These are phyloP conservation scores for Penicillium samsonianum DNA, from an alignment of 495 filamentous ascomycete species.

Conservation along the genomic window DNA sequence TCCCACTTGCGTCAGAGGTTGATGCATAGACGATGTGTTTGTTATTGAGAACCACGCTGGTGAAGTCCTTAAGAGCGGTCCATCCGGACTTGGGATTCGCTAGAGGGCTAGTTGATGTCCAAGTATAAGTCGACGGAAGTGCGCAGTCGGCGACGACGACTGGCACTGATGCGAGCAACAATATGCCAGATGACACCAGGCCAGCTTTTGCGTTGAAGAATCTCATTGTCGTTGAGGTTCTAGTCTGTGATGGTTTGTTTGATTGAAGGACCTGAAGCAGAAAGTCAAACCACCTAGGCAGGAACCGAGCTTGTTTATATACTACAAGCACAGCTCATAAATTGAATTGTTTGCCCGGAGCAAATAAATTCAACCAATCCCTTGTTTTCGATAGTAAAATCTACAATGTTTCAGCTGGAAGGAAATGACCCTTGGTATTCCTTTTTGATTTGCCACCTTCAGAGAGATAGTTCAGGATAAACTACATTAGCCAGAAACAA, in stretches of 20 bases:
- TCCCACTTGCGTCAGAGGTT: conserved; percentile 36
- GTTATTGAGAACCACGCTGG: conserved; percentile 51
- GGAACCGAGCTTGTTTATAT: background rate
- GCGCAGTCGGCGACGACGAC: conserved; percentile 36
- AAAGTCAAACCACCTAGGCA: too few relatives aligned
- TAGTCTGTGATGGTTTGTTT: conserved; percentile 8
- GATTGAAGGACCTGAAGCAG: background rate
- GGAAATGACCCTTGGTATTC: background rate
- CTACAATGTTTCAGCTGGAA: conserved; percentile 3
- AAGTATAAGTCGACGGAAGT: conserved; percentile 57
- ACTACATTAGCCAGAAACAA: conserved; percentile 13
- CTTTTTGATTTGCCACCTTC: background rate
- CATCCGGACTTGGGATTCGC: conserved; percentile 53
- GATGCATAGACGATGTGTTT: conserved; percentile 58
- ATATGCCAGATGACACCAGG: conserved; percentile 5
- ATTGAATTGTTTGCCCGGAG: background rate
- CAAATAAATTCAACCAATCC: background rate
- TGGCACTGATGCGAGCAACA: conserved; percentile 16
- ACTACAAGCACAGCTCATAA: background rate
- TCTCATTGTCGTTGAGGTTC: conserved; percentile 9
- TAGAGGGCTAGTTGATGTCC: conserved; percentile 52
- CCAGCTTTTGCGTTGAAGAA: conserved; percentile 1
- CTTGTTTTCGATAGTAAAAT: background rate
- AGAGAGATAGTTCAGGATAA: conserved; percentile 6
- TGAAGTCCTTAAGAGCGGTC: conserved; percentile 62